Conservation (phyloP, 352 stramenopile genomes). For the Globisporangium sylvaticum region DNA sequence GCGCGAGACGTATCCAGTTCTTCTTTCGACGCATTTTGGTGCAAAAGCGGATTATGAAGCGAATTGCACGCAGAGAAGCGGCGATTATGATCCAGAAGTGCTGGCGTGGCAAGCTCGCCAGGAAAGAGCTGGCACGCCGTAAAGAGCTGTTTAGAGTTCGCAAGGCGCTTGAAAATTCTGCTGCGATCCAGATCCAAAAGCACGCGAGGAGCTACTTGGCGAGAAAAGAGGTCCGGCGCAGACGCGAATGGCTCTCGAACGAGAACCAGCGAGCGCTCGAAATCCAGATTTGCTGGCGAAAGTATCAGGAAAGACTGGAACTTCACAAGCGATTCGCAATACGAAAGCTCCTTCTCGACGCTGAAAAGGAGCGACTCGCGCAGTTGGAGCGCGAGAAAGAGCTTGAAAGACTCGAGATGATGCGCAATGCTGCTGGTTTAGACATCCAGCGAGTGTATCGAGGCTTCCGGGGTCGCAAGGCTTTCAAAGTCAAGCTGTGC, state of each 20-base stretch:
- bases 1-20: constrained; percentile 42
- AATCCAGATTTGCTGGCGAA: constrained; percentile 28
- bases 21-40: constrained; percentile 42
- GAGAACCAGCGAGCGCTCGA: constrained; percentile 6
- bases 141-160: constrained; percentile 6
- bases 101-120: constrained; percentile 28
- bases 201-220: constrained; percentile 24
- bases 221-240: constrained; percentile 5
- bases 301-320: constrained; percentile 12
- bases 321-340: constrained; percentile 24
- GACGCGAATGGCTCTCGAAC: constrained; percentile 21
- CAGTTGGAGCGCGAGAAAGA: constrained; percentile 25
- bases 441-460: constrained; percentile 39
- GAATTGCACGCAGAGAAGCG: constrained; percentile 19
- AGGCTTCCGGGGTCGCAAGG: constrained; percentile 27
- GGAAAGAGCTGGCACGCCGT: constrained; percentile 17
- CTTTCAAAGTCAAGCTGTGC: constrained; percentile 17
- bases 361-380: constrained; percentile 20
- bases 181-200: constrained; percentile 29
- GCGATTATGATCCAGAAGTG: constrained; percentile 32
- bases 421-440: constrained; percentile 19
- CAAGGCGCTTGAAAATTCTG: constrained; percentile 16
- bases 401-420: constrained; percentile 5
- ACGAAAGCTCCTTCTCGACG: constrained; percentile 26
- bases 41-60: constrained; percentile 22